A percentile compares a stretch with the other conserved stretches of the same genome.
phyloP scores from a whole-genome alignment of 139 green algal species.

The Astrephomene gubernaculifera region DNA sequence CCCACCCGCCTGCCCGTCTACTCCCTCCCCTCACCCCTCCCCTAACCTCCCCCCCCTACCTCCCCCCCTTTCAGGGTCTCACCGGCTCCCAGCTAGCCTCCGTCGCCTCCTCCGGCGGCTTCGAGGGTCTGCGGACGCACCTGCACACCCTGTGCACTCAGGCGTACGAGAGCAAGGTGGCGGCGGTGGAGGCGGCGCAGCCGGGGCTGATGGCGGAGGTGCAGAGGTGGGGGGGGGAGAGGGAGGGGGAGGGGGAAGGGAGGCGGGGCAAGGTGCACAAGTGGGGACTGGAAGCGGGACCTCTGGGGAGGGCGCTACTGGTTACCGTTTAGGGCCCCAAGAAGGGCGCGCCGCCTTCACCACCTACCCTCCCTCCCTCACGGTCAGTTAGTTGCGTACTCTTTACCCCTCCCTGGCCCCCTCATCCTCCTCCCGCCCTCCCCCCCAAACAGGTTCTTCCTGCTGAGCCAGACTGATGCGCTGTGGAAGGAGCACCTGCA shows the following conservation, averaged over 20 bases:
- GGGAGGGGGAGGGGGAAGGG: neutral
- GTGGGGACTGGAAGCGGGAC: neutral
- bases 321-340: neutral
- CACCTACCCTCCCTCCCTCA: neutral
- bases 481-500: conserved; percentile 99
- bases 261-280: neutral
- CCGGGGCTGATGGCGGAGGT: conserved; percentile 87
- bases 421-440: neutral
- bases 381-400: neutral
- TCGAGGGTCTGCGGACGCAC: conserved; percentile 79
- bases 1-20: too few species aligned
- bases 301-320: neutral
- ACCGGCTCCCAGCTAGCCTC: neutral
- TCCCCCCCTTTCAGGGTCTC: neutral
- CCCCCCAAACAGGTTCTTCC: conserved; percentile 84
- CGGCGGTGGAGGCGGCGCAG: conserved; percentile 83
- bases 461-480: conserved; percentile 95
- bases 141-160: conserved; percentile 70
- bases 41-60: neutral
- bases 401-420: neutral
- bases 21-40: too few species aligned
- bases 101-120: conserved; percentile 60
- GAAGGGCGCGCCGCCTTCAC: neutral
- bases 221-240: conserved; percentile 54
- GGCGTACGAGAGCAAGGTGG: conserved; percentile 85